Base-by-base conservation (phyloP, 1,284 basidiomycete species). In the Hemileia vastatrix region DNA sequence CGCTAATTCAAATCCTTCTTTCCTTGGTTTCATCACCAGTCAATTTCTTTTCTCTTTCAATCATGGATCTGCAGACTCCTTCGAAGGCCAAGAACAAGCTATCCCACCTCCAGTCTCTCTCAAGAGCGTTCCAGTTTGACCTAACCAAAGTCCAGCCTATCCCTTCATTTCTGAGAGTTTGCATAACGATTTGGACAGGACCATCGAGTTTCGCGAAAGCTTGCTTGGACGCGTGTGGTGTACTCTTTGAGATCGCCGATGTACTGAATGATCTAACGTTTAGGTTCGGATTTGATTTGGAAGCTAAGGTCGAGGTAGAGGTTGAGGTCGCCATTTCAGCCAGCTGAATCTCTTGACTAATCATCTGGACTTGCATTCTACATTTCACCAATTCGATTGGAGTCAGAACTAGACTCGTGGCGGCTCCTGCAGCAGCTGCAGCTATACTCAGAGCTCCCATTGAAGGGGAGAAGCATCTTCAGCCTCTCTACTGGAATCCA, bases 341-440 rank as follows among this genome's bases (percentile, higher is more conserved):
- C 13, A 74, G 68, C 6, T 68, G 62, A 13, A 75, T 73, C 71
- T 79, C 79, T 4, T 79, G 68, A 49, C 81, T 78, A 44, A 90
- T 81, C 83, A 90, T 88, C 77, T 93, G 89, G 3, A 93, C 90
- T 78, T 93, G 94, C 90, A 92, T 93, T 72, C 90, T 87, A 77
- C 89, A 92, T 79, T 94, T 93, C 69, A 93, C 83, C 61, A 91
- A 84, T 76, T 94, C 90, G 66, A 92, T 86, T 1, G 90, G 91
- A 1, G 90, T 93, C 84, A 92, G 78, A 61, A 92, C 81, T 74
- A 90, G 86, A 68, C 86, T 88, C 0, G 89, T 86, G 27, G 85
- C 80, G 2, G 84, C 81, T n/a, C 90, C 90, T 4, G 90, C 87
- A 21, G 85, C 86, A 1, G 83, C 87, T 31, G 85, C 88, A 6